Percentiles rank a stretch among this genome's conserved stretches.
Conservation (phyloP, 2,329 filamentous ascomycete genomes). For the Pseudocercospora macadamiae region DNA sequence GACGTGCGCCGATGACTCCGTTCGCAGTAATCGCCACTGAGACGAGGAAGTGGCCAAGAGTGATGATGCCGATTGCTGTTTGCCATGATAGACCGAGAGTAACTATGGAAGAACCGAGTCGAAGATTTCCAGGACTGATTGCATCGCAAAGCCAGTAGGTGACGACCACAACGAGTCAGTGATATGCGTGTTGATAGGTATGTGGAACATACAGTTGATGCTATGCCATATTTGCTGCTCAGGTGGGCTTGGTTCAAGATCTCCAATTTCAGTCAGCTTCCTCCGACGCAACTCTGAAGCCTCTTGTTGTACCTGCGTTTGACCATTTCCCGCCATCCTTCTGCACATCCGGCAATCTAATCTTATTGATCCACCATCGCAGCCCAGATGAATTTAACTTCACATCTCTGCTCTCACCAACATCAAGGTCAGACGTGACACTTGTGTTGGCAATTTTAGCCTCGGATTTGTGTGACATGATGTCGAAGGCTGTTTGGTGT, state of each 20-base stretch:
- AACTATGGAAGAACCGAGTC: slow-evolving; percentile 27
- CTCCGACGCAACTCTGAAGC: background rate
- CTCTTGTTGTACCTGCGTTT: slow-evolving; percentile 10
- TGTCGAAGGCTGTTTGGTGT: background rate
- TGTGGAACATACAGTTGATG: slow-evolving; percentile 17
- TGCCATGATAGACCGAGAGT: slow-evolving; percentile 28
- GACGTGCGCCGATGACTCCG: slow-evolving; percentile 29
- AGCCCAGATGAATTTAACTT: background rate
- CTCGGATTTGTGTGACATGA: background rate
- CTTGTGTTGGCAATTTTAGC: background rate
- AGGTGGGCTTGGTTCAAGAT: slow-evolving; percentile 23
- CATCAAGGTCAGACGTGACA: background rate
- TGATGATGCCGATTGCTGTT: slow-evolving; percentile 26
- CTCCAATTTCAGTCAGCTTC: background rate
- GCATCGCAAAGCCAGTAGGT: slow-evolving; percentile 34
- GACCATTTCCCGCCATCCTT: slow-evolving; percentile 11
- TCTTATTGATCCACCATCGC: background rate
- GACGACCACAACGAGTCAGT: slow-evolving; percentile 11
- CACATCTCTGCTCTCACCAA: background rate
- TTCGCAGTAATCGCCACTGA: slow-evolving; percentile 26
- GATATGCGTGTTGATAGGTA: background rate
- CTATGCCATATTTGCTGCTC: slow-evolving; percentile 22
- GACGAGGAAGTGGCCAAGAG: slow-evolving; percentile 26
- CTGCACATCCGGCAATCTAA: background rate
- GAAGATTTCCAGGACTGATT: slow-evolving; percentile 24